A percentile compares a stretch with the other conserved stretches of the same genome.
Conservation (phyloP, 352 stramenopile species). For the Phytopythium oedochilum region DNA sequence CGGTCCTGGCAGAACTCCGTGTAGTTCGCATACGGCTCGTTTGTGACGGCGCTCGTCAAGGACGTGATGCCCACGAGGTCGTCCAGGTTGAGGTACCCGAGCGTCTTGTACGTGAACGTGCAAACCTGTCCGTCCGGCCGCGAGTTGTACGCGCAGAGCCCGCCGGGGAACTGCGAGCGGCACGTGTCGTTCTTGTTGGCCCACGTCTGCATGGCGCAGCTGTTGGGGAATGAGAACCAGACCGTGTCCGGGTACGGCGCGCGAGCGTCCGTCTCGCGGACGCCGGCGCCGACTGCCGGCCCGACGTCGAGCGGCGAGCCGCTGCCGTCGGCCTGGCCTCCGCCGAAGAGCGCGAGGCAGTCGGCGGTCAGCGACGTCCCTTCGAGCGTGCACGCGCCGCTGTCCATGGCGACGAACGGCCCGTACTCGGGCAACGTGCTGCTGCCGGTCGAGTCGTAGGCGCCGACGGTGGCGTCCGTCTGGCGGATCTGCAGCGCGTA, state of each 20-base stretch:
- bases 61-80: slow-evolving; percentile 70
- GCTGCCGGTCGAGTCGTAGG: slow-evolving; percentile 16
- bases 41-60: slow-evolving; percentile 20
- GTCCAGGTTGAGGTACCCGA: slow-evolving; percentile 64
- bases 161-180: slow-evolving; percentile 21
- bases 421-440: slow-evolving; percentile 39
- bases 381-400: slow-evolving; percentile 34
- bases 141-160: slow-evolving; percentile 28
- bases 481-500: slow-evolving; percentile 59
- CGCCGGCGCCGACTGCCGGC: slow-evolving; percentile 29
- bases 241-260: slow-evolving; percentile 50
- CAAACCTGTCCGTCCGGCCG: slow-evolving; percentile 55
- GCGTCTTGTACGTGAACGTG: slow-evolving; percentile 52
- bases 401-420: slow-evolving; percentile 58
- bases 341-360: slow-evolving; percentile 20
- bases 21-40: slow-evolving; percentile 35
- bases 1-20: slow-evolving; percentile 51
- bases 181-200: slow-evolving; percentile 29
- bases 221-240: slow-evolving; percentile 72
- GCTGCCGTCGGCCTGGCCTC: slow-evolving; percentile 14
- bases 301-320: slow-evolving; percentile 22
- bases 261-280: slow-evolving; percentile 25
- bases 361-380: slow-evolving; percentile 11
- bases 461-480: slow-evolving; percentile 26
- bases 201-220: slow-evolving; percentile 38